Base-by-base conservation (phyloP, 768 basidiomycete species). In the Pholiota molesta region DNA sequence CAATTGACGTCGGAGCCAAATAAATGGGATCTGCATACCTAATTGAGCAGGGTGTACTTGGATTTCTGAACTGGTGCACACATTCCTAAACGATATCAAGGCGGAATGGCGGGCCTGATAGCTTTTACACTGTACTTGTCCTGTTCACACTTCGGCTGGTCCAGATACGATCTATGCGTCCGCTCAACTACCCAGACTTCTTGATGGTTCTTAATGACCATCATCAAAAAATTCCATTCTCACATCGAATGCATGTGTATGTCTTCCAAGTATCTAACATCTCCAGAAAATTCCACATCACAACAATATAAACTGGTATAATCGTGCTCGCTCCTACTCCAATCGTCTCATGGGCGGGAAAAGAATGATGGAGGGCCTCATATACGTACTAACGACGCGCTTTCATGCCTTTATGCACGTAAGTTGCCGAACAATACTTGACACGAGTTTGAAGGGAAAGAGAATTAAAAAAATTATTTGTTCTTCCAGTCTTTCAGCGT, bases 1-100 rank as follows among this genome's bases (percentile, higher is more conserved):
- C 65, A 62, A 65, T 64, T 51, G 61, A 66, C 45, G 53, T 68
- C 67, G 67, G 67, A 49, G 61, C 10, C 42, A 35, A 42, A 21
- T 49, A 52, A 39, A 54, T 62, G 58, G 57, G 62, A 68, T 65
- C 59, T 62, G 37, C 62, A 29, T 60, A 11, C 67, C 47, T 61
- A 28, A 42, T 60, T 61, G 57, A 44, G 59, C 60, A 52, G 58
- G 52, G 16, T 58, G 21, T 66, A 65, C 26, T 63, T 42, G 63
- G 59, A 39, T 63, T 62, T 39, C 51, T 42, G 42, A 26, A 23
- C 47, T 55, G 56, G 45, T 39, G 40, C 54, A 28, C 7, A 55
- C 28, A 37, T 40, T 13, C 52, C 33, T 55, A 59, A 52, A 61
- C 52, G 62, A 62, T 62, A 60, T 56, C 56, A 58, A 59, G 61